Base-by-base conservation (phyloP, 2,329 filamentous ascomycete species). In the Monascus ruber region DNA sequence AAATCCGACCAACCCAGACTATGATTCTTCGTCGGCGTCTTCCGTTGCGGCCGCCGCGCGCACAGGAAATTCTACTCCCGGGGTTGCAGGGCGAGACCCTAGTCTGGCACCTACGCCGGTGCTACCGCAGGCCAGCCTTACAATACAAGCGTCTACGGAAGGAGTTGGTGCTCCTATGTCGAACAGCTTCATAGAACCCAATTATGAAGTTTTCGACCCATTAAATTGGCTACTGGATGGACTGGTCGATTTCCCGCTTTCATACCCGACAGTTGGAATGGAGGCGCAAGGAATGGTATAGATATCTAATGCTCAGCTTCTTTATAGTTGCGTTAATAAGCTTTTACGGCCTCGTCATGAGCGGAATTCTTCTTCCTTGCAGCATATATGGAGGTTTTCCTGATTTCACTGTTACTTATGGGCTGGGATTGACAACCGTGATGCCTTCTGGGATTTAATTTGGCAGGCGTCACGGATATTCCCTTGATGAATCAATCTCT, bases 161-260 rank as follows among this genome's bases (percentile, higher is more conserved):
- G 47, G 47, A 2, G 45, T 56, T 4, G 47, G 42, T 5, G 50
- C 47, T 5, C 45, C 10, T 65, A 4, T 59, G 61, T 1, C 64
- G 61, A 29, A 27, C 45, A 71, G 72, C 49, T 81, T 84, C 46
- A 72, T 75, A 47, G 74, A 83, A 40, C 75, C 77, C 6, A 82
- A 79, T 51, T 87, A 87, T 59, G 85, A 94, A 59, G 85, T 93
- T 45, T 94, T 94, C 55, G 87, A 94, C 62, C 85, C 88, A 1
- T 73, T 94, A 52, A 85, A 89, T 59, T 95, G 88, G 88, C 86
- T 94, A 70, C 69, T 95, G 43, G 88, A 95, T 59, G 85, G 85
- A 9, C 70, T 89, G 28, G 71, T 91, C 43, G 83, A 88, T 56
- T 83, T 89, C 56, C 85, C 84, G 47, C 87, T 81, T 55, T 73